Conservation (phyloP, 1,284 basidiomycete species). For the Trametes sp. region DNA sequence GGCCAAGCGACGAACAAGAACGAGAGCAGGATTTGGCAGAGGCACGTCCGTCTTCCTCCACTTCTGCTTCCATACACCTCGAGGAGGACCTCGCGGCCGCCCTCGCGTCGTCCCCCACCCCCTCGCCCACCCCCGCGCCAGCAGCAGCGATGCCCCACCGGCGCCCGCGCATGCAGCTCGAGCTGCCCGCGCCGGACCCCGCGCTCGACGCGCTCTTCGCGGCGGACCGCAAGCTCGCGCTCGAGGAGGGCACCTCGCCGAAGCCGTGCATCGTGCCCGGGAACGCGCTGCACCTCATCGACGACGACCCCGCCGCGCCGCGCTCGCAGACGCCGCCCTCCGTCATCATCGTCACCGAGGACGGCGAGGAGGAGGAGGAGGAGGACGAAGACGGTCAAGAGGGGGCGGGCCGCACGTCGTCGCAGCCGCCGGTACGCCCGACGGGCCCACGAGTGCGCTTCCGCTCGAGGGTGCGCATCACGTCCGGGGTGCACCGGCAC, state of each 20-base stretch:
- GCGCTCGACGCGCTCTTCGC: constrained; percentile 33
- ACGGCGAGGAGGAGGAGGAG: constrained; percentile 31
- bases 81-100: constrained; percentile 22
- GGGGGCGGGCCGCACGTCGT: constrained; percentile 28
- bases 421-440: constrained; percentile 33
- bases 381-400: neutral
- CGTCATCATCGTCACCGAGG: constrained; percentile 39
- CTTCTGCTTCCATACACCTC: constrained; percentile 18
- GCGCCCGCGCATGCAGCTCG: constrained; percentile 33
- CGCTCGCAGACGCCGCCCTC: constrained; percentile 40
- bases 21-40: too few relatives aligned
- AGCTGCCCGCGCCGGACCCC: constrained; percentile 26
- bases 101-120: constrained; percentile 17
- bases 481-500: constrained; percentile 52
- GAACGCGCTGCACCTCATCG: constrained; percentile 47
- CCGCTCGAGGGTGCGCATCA: constrained; percentile 63
- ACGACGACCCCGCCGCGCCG: constrained; percentile 41
- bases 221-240: constrained; percentile 35
- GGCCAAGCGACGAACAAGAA: constrained; percentile 2
- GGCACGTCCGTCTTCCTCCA: constrained; percentile 14
- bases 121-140: neutral
- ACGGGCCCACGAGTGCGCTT: constrained; percentile 54
- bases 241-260: constrained; percentile 38
- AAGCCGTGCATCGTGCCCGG: constrained; percentile 45
- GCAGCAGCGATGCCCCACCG: constrained; percentile 18